A percentile compares a stretch with the other conserved stretches of the same genome.
Evolutionary conservation across 108 stramenopile species (phyloP).

Genomic region (Nitzschia putrida): DNA sequence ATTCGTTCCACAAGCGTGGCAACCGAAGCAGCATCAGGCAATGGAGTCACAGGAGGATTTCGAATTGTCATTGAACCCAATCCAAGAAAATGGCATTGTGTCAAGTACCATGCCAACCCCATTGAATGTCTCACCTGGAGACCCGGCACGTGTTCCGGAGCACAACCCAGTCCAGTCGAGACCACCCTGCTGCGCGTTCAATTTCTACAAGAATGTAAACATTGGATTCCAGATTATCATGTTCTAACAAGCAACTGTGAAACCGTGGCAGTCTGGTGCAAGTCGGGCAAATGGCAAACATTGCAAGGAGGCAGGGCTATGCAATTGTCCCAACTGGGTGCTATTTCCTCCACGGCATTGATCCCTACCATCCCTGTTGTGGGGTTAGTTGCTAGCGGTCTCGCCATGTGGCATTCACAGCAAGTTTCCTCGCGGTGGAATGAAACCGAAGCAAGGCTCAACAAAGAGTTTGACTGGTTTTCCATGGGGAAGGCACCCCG

Average conservation of each 20-base stretch:
- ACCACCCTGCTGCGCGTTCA: conserved; percentile 19
- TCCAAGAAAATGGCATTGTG: conserved; percentile 42
- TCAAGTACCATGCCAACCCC: conserved; percentile 32
- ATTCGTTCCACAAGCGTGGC: conserved; percentile 16
- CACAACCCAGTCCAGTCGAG: conserved; percentile 8
- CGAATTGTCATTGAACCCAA: conserved; percentile 8
- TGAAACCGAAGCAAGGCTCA: background rate
- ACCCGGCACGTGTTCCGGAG: conserved; percentile 40
- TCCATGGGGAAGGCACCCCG: conserved; percentile 17
- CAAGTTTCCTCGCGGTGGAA: conserved; percentile 1
- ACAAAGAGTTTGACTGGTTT: conserved; percentile 22
- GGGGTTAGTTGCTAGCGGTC: background rate
- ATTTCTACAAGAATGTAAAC: conserved; percentile 23
- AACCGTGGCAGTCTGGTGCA: conserved; percentile 52
- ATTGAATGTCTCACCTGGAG: conserved; percentile 18
- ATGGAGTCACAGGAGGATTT: conserved; percentile 17
- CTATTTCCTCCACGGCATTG: background rate
- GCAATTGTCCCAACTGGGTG: background rate
- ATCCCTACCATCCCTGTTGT: conserved; percentile 1
- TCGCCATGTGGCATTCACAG: conserved; percentile 12
- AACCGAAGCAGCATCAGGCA: conserved; percentile 1
- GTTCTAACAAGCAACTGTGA: conserved; percentile 46
- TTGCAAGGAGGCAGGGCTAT: conserved; percentile 11
- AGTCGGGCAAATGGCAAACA: conserved; percentile 38
- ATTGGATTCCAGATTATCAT: conserved; percentile 26